Evolutionary conservation across 1,139 yeast species (phyloP).

Genomic region (Debaryomycetaceae sp.): DNA sequence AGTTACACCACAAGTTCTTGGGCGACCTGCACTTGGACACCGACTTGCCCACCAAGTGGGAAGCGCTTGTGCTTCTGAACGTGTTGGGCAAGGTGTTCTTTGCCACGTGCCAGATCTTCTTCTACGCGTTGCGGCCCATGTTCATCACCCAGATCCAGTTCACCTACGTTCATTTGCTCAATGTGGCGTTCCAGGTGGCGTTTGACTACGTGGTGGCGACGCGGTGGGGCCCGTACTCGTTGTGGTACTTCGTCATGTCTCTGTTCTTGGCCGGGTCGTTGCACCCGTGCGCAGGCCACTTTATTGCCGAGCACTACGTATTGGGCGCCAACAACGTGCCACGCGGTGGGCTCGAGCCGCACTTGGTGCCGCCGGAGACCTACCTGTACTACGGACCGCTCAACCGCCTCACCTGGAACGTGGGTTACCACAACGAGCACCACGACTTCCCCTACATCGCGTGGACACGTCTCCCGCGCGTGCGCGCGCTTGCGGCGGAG

Average conservation of each 20-base stretch:
- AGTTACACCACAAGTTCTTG: slow-evolving; percentile 82
- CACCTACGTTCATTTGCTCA: slow-evolving; percentile 69
- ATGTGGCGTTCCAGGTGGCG: slow-evolving; percentile 55
- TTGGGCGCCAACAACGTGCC: slow-evolving; percentile 54
- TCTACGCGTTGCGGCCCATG: slow-evolving; percentile 89
- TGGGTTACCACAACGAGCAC: slow-evolving; percentile 91
- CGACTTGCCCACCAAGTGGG: slow-evolving; percentile 77
- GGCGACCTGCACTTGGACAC: slow-evolving; percentile 88
- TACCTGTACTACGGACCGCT: slow-evolving; percentile 83
- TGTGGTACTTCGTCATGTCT: slow-evolving; percentile 65
- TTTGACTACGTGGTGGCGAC: slow-evolving; percentile 56
- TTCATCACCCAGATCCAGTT: slow-evolving; percentile 71
- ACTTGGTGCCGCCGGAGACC: slow-evolving; percentile 64
- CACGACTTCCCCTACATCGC: slow-evolving; percentile 94
- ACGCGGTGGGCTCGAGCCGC: slow-evolving; percentile 24
- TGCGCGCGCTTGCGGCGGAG: slow-evolving; percentile 68
- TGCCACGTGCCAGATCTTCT: slow-evolving; percentile 83
- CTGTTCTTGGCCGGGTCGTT: slow-evolving; percentile 87
- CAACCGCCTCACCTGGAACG: slow-evolving; percentile 81
- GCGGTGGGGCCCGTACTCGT: slow-evolving; percentile 60
- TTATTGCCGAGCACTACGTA: slow-evolving; percentile 89
- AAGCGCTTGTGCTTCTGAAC: slow-evolving; percentile 69
- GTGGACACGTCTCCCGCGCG: slow-evolving; percentile 73
- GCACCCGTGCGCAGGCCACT: slow-evolving; percentile 94
- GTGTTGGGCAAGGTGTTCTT: slow-evolving; percentile 86